Evolutionary conservation across 2,329 filamentous ascomycete species (phyloP).

Genomic region (Pseudogymnoascus sp.): DNA sequence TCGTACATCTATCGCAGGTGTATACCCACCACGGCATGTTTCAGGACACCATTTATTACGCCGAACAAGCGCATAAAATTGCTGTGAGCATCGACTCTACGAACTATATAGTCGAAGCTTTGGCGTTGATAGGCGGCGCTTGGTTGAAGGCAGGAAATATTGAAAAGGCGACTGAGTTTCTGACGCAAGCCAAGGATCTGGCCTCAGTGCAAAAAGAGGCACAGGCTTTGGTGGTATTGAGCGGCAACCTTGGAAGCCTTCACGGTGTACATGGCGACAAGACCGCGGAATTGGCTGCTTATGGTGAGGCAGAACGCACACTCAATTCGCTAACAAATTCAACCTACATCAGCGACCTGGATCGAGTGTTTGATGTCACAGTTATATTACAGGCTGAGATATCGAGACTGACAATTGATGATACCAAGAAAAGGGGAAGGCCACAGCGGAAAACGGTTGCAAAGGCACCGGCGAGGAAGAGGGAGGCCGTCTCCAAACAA

Average conservation of each 20-base stretch:
- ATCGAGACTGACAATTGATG: conserved; percentile 26
- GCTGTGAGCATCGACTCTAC: conserved; percentile 36
- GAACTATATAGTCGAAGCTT: conserved; percentile 43
- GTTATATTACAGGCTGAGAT: conserved; percentile 20
- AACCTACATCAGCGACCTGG: conserved; percentile 25
- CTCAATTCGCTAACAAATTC: conserved; percentile 37
- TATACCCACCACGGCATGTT: conserved; percentile 82
- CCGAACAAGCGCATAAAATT: conserved; percentile 73
- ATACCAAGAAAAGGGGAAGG: conserved; percentile 25
- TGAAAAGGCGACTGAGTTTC: conserved; percentile 48
- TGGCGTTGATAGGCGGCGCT: conserved; percentile 48
- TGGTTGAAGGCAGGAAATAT: conserved; percentile 51
- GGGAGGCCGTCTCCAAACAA: conserved; percentile 17
- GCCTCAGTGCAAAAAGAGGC: conserved; percentile 41
- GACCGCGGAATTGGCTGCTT: conserved; percentile 40
- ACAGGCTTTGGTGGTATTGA: conserved; percentile 40
- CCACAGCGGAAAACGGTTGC: conserved; percentile 24
- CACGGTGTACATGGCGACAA: conserved; percentile 40
- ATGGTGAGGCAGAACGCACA: conserved; percentile 40
- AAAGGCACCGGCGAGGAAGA: conserved; percentile 22
- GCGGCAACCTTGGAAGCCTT: conserved; percentile 49
- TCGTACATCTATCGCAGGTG: conserved; percentile 66
- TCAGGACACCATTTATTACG: conserved; percentile 80
- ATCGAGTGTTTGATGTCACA: conserved; percentile 17
- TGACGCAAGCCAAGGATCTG: conserved; percentile 45